Evolutionary conservation across 2,329 filamentous ascomycete genomes (phyloP).

Genomic region (Aspergillus niger): DNA sequence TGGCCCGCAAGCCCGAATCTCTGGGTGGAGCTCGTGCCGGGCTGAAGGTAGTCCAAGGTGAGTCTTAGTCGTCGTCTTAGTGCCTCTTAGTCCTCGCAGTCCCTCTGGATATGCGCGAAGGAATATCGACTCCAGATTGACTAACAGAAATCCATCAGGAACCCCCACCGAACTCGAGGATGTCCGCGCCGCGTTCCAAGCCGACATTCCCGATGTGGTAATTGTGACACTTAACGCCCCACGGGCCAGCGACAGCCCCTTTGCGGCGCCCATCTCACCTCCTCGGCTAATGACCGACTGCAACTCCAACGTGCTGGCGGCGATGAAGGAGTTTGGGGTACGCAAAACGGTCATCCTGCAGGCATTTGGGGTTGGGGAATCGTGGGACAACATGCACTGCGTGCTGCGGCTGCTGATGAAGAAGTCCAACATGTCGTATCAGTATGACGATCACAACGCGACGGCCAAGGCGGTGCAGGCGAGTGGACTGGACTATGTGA

Average conservation of each 20-base stretch:
- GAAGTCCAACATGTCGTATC: conserved; percentile 50
- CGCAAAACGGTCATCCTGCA: conserved; percentile 54
- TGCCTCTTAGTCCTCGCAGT: too few relatives aligned
- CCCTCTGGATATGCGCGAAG: too few relatives aligned
- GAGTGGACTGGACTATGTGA: conserved; percentile 42
- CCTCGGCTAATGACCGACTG: conserved; percentile 51
- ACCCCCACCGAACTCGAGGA: conserved; percentile 26
- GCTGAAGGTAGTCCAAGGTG: conserved; percentile 26
- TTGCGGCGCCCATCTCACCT: conserved; percentile 49
- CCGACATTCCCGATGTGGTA: conserved; percentile 38
- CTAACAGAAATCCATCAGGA: conserved; percentile 10
- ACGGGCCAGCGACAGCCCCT: conserved; percentile 51
- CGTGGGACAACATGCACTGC: conserved; percentile 46
- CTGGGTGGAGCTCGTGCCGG: conserved; percentile 24
- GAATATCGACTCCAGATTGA: not conserved
- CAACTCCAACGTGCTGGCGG: conserved; percentile 40
- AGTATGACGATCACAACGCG: conserved; percentile 52
- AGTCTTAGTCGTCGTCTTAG: not conserved
- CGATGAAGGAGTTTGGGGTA: conserved; percentile 42
- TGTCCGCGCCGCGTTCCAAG: conserved; percentile 21
- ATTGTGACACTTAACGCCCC: conserved; percentile 54
- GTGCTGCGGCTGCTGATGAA: conserved; percentile 50
- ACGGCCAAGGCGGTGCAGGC: conserved; percentile 48
- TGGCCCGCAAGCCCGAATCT: conserved; percentile 38
- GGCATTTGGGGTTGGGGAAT: conserved; percentile 53